These are phyloP conservation scores for Camellia granthamiana DNA, from an alignment of 148 eudicot genomes.

Conservation along the genomic window DNA sequence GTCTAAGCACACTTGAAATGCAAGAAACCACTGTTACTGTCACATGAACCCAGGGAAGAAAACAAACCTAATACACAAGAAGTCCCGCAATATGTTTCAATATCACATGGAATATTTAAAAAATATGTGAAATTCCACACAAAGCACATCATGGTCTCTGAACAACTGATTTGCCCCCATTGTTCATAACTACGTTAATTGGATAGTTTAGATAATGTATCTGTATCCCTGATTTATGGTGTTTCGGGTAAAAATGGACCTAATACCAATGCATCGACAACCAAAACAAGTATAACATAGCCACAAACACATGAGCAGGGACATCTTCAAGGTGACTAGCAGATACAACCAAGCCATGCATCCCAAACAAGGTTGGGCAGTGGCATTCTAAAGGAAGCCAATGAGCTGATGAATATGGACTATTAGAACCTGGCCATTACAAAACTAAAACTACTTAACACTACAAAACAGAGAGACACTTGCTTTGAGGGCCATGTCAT, in stretches of 20 bases:
- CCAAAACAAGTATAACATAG: not conserved
- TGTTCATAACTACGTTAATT: not conserved
- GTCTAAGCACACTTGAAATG: not conserved
- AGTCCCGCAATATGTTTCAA: not conserved
- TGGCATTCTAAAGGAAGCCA: not conserved
- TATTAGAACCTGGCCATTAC: not conserved
- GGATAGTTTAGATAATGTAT: not conserved
- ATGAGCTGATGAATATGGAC: not conserved
- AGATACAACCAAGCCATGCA: not conserved
- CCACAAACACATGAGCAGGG: not conserved
- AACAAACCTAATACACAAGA: not conserved
- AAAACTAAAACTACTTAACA: not conserved
- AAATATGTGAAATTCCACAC: not conserved
- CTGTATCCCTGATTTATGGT: not conserved
- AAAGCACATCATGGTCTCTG: not conserved
- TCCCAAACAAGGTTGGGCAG: not conserved
- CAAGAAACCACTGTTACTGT: not conserved
- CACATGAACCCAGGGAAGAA: not conserved
- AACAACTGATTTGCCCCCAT: not conserved
- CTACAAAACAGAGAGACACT: constrained; percentile 10
- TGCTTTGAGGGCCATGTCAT: constrained; percentile 99
- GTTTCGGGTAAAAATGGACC: not conserved
- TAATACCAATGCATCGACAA: not conserved
- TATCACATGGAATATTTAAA: not conserved
- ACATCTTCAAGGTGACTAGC: not conserved